Evolutionary conservation across 176 grass and related monocot species (phyloP).

Genomic region (Alopecurus myosuroides): DNA sequence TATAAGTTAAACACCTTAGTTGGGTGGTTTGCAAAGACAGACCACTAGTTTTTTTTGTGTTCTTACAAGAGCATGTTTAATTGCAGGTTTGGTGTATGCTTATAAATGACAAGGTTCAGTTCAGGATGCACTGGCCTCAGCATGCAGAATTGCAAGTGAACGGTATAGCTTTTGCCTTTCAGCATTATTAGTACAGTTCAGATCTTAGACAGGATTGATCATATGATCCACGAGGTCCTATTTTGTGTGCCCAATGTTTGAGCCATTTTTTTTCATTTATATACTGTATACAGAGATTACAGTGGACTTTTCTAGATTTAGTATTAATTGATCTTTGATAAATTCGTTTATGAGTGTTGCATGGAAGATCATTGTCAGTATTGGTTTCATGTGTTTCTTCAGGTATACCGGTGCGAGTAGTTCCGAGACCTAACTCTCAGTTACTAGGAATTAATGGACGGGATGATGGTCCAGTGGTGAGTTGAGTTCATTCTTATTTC

Average conservation of each 20-base stretch:
- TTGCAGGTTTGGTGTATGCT: slow-evolving; percentile 63
- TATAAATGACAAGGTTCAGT: slow-evolving; percentile 61
- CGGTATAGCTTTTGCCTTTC: slow-evolving; percentile 24
- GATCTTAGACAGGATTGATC: background rate
- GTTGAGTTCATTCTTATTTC: slow-evolving; percentile 28
- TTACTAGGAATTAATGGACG: slow-evolving; percentile 54
- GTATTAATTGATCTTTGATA: background rate
- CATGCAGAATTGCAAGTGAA: slow-evolving; percentile 43
- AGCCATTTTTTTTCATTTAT: background rate
- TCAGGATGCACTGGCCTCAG: slow-evolving; percentile 68
- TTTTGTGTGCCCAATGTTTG: background rate
- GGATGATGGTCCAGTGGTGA: slow-evolving; percentile 61
- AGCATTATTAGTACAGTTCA: background rate
- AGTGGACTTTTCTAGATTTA: background rate
- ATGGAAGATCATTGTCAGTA: background rate
- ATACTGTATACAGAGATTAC: background rate
- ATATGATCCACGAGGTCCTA: background rate
- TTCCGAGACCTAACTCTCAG: slow-evolving; percentile 41
- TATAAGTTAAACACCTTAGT: background rate
- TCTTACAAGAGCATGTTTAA: background rate
- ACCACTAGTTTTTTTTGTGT: background rate
- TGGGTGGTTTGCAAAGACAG: background rate
- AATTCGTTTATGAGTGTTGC: background rate
- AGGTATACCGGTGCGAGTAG: slow-evolving; percentile 42
- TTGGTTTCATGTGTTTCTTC: slow-evolving; percentile 20